These are phyloP conservation scores for Canna indica DNA, from an alignment of 176 grass and related monocot species.

Conservation along the genomic window DNA sequence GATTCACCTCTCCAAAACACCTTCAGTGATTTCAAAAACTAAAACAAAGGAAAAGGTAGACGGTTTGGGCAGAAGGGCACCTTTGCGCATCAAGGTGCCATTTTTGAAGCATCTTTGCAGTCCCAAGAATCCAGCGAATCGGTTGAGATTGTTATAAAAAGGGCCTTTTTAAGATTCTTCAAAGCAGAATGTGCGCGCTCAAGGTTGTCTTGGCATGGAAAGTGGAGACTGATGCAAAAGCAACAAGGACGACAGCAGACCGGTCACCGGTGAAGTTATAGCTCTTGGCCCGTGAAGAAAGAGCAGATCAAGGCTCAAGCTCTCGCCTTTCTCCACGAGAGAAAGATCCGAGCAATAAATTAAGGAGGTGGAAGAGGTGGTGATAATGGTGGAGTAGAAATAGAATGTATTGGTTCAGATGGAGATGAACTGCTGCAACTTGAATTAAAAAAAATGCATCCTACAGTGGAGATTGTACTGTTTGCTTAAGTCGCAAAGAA, in stretches of 20 bases:
- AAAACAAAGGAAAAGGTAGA: not conserved
- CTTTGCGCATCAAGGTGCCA: slow-evolving; percentile 3
- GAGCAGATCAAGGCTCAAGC: too few relatives aligned
- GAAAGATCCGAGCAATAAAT: not conserved
- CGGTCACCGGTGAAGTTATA: not conserved
- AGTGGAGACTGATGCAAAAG: not conserved
- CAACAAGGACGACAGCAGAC: too few relatives aligned
- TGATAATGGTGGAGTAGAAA: not conserved
- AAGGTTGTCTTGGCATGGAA: not conserved
- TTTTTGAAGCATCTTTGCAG: slow-evolving; percentile 1
- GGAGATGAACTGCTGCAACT: too few relatives aligned
- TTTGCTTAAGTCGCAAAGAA: not conserved
- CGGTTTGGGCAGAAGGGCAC: not conserved
- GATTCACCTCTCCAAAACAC: too few relatives aligned
- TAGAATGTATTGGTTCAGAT: not conserved
- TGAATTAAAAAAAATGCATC: too few relatives aligned
- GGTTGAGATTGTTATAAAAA: not conserved
- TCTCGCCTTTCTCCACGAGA: not conserved
- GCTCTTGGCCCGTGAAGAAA: too few relatives aligned
- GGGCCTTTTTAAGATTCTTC: not conserved
- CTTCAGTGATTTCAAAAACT: not conserved
- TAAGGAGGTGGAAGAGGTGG: not conserved
- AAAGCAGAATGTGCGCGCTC: not conserved
- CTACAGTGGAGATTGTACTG: not conserved
- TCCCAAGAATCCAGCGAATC: not conserved